phyloP scores from a whole-genome alignment of 306 rosid species.

The Fragaria nilgerrensis region DNA sequence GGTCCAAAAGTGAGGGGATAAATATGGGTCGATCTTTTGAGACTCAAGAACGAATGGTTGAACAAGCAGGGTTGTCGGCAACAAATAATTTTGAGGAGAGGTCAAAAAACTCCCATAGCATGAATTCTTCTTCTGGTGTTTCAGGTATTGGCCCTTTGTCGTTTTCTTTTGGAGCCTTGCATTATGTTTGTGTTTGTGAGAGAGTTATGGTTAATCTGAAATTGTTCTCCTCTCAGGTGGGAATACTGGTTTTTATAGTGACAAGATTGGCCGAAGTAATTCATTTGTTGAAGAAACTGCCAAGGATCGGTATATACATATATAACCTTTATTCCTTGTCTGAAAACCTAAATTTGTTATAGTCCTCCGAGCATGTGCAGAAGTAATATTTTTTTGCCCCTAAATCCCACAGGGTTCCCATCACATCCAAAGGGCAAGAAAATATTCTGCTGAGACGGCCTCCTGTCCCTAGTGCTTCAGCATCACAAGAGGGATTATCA shows the following conservation, averaged over 20 bases:
- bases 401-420: conserved; percentile 30
- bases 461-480: conserved; percentile 36
- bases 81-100: conserved; percentile 36
- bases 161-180: neutral
- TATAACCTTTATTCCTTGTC: conserved; percentile 5
- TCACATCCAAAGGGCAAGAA: conserved; percentile 39
- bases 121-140: conserved; percentile 39
- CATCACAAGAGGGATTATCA: conserved; percentile 53
- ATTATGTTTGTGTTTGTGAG: neutral
- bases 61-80: conserved; percentile 36
- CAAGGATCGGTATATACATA: conserved; percentile 41
- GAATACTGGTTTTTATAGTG: conserved; percentile 32
- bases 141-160: conserved; percentile 23
- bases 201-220: neutral
- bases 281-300: conserved; percentile 39
- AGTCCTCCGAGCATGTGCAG: conserved; percentile 3
- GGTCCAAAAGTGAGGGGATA: conserved; percentile 35
- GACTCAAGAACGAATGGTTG: conserved; percentile 39
- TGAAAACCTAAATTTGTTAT: neutral
- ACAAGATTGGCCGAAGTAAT: conserved; percentile 30
- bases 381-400: neutral
- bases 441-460: conserved; percentile 50
- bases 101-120: conserved; percentile 30
- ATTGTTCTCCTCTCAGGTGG: conserved; percentile 21
- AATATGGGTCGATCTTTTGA: conserved; percentile 32